phyloP scores from a whole-genome alignment of 108 stramenopile genomes.

The Nannochloropsis oceanica region DNA sequence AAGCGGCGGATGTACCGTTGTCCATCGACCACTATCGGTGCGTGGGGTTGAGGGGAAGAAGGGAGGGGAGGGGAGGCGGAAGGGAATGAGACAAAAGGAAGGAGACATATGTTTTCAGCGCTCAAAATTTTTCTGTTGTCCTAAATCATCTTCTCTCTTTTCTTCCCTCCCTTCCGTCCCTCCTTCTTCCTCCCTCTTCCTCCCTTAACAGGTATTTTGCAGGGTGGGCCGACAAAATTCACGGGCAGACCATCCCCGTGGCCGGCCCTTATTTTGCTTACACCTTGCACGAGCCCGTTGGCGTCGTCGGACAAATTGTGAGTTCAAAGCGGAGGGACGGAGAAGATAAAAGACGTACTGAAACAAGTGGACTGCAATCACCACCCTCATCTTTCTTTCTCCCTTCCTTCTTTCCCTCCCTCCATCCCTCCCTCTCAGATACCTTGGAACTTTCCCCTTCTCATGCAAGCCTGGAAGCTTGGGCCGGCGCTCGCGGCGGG shows the following conservation, averaged over 20 bases:
- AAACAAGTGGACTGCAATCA: background rate
- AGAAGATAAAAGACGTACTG: no score
- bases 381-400: background rate
- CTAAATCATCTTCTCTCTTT: no score
- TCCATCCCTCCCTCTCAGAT: slow-evolving; percentile 1
- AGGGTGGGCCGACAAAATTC: slow-evolving; percentile 46
- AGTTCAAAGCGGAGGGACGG: background rate
- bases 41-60: no score
- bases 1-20: slow-evolving; percentile 32
- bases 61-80: background rate
- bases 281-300: slow-evolving; percentile 53
- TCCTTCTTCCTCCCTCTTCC: background rate
- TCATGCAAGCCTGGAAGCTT: slow-evolving; percentile 60
- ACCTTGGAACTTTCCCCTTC: slow-evolving; percentile 78
- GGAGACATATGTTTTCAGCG: no score
- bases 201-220: slow-evolving; percentile 28
- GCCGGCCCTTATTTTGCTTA: slow-evolving; percentile 4
- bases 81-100: no score
- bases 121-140: no score
- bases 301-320: slow-evolving; percentile 51
- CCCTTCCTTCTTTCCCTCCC: background rate
- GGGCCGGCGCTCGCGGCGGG: slow-evolving; percentile 73
- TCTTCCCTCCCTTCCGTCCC: background rate
- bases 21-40: slow-evolving; percentile 34
- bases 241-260: slow-evolving; percentile 25